These are phyloP conservation scores for Pseudopyrenochaeta lycopersici DNA, from an alignment of 2,329 filamentous ascomycete genomes.

Conservation along the genomic window DNA sequence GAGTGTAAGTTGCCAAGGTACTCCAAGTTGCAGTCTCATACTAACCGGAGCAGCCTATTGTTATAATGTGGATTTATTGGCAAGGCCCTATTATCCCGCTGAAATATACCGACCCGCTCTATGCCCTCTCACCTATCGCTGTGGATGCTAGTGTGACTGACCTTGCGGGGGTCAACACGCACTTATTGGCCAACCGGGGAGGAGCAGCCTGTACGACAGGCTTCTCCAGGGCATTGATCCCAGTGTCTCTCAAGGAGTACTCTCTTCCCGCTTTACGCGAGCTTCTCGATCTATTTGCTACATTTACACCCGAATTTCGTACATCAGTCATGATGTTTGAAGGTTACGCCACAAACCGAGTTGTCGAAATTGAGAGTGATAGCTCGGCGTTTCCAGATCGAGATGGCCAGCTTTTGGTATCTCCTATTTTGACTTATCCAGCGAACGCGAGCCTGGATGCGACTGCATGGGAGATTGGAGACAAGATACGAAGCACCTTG, in stretches of 20 bases:
- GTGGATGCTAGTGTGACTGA: slow-evolving; percentile 18
- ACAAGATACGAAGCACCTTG: slow-evolving; percentile 16
- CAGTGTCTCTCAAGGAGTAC: slow-evolving; percentile 19
- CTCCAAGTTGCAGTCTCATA: background rate
- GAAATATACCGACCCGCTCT: slow-evolving; percentile 24
- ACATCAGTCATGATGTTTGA: slow-evolving; percentile 25
- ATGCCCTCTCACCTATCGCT: slow-evolving; percentile 19
- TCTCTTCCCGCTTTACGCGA: slow-evolving; percentile 14
- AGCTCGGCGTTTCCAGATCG: slow-evolving; percentile 32
- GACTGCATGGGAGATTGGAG: slow-evolving; percentile 13
- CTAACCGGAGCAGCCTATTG: slow-evolving; percentile 15
- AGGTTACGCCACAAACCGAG: slow-evolving; percentile 23
- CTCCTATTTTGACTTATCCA: slow-evolving; percentile 21
- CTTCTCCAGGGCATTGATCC: slow-evolving; percentile 11
- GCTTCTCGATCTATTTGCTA: slow-evolving; percentile 20
- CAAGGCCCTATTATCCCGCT: slow-evolving; percentile 24
- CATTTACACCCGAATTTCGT: slow-evolving; percentile 16
- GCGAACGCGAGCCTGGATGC: slow-evolving; percentile 23
- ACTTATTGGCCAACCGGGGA: slow-evolving; percentile 9
- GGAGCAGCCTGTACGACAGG: slow-evolving; percentile 27
- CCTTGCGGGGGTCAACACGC: slow-evolving; percentile 23
- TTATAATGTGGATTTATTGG: slow-evolving; percentile 24
- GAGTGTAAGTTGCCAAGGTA: slow-evolving; percentile 14
- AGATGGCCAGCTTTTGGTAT: slow-evolving; percentile 18
- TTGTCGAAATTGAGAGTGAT: slow-evolving; percentile 16